Evolutionary conservation across 257 asterid genomes (phyloP), one percentile per base, ranked within the genome.

Genomic region (Rhazya stricta): DNA sequence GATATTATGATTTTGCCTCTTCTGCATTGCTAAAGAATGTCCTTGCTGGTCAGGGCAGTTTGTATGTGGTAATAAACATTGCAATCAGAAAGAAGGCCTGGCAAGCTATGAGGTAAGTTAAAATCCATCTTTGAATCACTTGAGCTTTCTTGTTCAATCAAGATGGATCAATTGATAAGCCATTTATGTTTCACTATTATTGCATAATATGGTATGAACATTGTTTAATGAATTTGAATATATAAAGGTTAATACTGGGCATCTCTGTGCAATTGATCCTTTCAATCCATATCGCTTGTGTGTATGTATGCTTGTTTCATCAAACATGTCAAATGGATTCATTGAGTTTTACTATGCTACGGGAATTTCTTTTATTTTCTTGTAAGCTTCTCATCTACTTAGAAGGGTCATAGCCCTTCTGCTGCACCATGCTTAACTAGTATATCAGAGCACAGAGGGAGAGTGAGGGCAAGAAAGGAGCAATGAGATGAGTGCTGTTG

Each of bases 31-130:
- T 69, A 21, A 13, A 30, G 19, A 15, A 72, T 61, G 51, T 63
- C 48, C 73, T 84, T 77, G 72, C 67, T 80, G 89, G 84, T 85
- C 94, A 93, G 98, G 99, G 81, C 97, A 95, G 88, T 95, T 95
- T 84, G 78, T 81, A 71, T 95, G 99, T 71, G 99, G 99, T 69
- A 92, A 91, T 85, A 95, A 95, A 88, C 94, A 89, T 76, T 95
- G 99, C 79, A 79, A 87, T 57, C 79, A 85, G 56, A 81, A 77
- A 75, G 96, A 89, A 21, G 89, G 88, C 76, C 85, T 92, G 79
- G 88, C 98, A 74, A 92, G 99, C 90, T 95, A 89, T 21, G 99
- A 95, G 96, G 98, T 83, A 85, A 90, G 96, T 90, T 67, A 42
- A 68, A n/a, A 74, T 69, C 79, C 79, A 75, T 67, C 48, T 72